phyloP scores from a whole-genome alignment of 805 yeast genomes.

The Brettanomyces naardenensis region DNA sequence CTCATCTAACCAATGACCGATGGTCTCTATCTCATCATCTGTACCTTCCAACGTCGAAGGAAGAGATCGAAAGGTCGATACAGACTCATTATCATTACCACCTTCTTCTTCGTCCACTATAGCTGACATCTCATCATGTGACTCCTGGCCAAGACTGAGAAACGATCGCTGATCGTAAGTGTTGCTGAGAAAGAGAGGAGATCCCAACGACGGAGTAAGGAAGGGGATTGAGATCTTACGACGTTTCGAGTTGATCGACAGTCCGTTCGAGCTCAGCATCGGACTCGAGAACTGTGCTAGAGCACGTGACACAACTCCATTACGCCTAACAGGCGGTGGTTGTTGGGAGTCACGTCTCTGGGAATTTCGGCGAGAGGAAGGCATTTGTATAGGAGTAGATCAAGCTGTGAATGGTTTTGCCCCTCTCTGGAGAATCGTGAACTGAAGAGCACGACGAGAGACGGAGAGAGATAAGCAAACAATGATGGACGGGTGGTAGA shows the following conservation, averaged over 20 bases:
- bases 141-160: constrained; percentile 24
- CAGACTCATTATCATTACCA: constrained; percentile 22
- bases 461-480: no score
- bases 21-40: constrained; percentile 26
- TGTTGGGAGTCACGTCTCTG: not conserved
- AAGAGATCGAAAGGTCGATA: constrained; percentile 27
- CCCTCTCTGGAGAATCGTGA: no score
- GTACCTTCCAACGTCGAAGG: constrained; percentile 29
- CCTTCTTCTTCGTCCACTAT: constrained; percentile 3
- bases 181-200: constrained; percentile 27
- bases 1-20: constrained; percentile 29
- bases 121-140: not conserved
- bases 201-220: constrained; percentile 29
- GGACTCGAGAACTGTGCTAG: constrained; percentile 7
- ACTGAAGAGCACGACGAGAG: no score
- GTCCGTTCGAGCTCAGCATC: constrained; percentile 8
- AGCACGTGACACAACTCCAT: constrained; percentile 1
- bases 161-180: constrained; percentile 28
- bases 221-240: constrained; percentile 28
- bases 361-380: no score
- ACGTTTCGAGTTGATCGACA: constrained; percentile 25
- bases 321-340: not conserved
- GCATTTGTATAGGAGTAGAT: no score
- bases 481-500: no score
- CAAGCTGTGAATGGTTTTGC: no score